A percentile compares a stretch with the other conserved stretches of the same genome.
These are phyloP conservation scores for Bipolaris oryzae DNA, from an alignment of 2,329 filamentous ascomycete genomes.

Conservation along the genomic window DNA sequence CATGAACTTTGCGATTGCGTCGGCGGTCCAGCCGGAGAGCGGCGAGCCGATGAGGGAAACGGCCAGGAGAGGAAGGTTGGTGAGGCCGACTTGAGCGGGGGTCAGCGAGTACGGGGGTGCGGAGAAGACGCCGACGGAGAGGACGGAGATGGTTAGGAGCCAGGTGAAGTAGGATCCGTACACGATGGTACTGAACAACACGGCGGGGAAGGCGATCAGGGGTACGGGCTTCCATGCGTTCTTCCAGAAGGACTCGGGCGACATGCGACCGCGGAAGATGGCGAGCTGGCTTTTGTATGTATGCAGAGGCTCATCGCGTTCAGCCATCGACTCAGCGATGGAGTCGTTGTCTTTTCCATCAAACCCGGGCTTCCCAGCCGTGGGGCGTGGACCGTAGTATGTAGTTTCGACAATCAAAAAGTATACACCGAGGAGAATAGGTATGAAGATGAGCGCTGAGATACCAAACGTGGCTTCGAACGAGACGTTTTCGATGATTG, in stretches of 20 bases:
- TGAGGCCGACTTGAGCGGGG: slow-evolving; percentile 80
- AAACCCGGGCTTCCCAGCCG: slow-evolving; percentile 21
- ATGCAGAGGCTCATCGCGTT: slow-evolving; percentile 27
- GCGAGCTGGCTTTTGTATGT: slow-evolving; percentile 33
- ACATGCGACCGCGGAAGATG: slow-evolving; percentile 40
- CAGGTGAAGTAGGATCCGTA: slow-evolving; percentile 53
- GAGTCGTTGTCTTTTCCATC: slow-evolving; percentile 36
- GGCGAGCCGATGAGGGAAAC: slow-evolving; percentile 78
- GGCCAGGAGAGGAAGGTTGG: slow-evolving; percentile 77
- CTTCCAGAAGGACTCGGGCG: slow-evolving; percentile 42
- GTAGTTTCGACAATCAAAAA: slow-evolving; percentile 56
- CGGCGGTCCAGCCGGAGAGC: slow-evolving; percentile 73
- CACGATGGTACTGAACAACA: slow-evolving; percentile 74
- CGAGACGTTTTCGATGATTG: slow-evolving; percentile 48
- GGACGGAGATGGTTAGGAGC: slow-evolving; percentile 88
- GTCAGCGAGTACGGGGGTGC: slow-evolving; percentile 80
- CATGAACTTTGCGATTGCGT: slow-evolving; percentile 73
- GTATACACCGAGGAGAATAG: slow-evolving; percentile 51
- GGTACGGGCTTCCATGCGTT: slow-evolving; percentile 67
- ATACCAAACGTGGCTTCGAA: slow-evolving; percentile 54
- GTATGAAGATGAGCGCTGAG: slow-evolving; percentile 52
- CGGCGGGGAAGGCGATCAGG: slow-evolving; percentile 81
- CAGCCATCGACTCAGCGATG: slow-evolving; percentile 14
- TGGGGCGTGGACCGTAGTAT: slow-evolving; percentile 36
- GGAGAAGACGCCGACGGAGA: slow-evolving; percentile 85